Evolutionary conservation across 148 eudicot species (phyloP), one percentile per base, ranked within the genome.

Genomic region (Nepenthes mirabilis): DNA sequence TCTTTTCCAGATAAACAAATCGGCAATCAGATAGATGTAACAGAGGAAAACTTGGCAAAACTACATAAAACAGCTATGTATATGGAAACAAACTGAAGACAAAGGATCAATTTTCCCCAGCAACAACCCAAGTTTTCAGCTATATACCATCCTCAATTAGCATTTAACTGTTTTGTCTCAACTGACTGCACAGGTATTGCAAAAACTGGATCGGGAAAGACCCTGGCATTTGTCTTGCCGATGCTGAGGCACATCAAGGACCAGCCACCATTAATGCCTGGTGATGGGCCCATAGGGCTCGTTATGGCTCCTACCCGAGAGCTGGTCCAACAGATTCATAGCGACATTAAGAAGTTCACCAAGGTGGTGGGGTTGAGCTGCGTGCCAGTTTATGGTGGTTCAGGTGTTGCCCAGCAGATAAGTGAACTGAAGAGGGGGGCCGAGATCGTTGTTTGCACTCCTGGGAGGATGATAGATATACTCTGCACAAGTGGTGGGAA

Each of bases 271-370:
- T 59, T 87, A 80, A 71, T 72, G 79, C 57, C 95, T n/a, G 95
- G 90, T 55, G 90, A 87, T 59, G 95, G 90, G 11, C 95, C 95
- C 35, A 84, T 87, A 52, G 95, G 83, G 43, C 83, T 87, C 45
- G 80, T 87, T 49, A 84, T 87, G 90, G 95, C 95, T 59, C 95
- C 95, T 14, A 87, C 95, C 7, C 72, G 95, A 58, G 95, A 87
- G 75, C 80, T 87, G 63, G 95, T 87, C 43, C 90, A 87, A 74
- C 95, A 87, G 76, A 87, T 87, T 53, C 80, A 87, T 61, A 76
- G 71, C 57, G 95, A 87, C 63, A 84, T 87, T 36, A 87, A 68
- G 79, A 87, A 82, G 65, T 84, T 87, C 56, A 56, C 95, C 9
- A 87, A 80, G 72, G 83, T 76, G 11, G 53, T 87, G 77, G 86